Evolutionary conservation across 2,329 filamentous ascomycete genomes (phyloP).

Genomic region (Cladophialophora immunda): DNA sequence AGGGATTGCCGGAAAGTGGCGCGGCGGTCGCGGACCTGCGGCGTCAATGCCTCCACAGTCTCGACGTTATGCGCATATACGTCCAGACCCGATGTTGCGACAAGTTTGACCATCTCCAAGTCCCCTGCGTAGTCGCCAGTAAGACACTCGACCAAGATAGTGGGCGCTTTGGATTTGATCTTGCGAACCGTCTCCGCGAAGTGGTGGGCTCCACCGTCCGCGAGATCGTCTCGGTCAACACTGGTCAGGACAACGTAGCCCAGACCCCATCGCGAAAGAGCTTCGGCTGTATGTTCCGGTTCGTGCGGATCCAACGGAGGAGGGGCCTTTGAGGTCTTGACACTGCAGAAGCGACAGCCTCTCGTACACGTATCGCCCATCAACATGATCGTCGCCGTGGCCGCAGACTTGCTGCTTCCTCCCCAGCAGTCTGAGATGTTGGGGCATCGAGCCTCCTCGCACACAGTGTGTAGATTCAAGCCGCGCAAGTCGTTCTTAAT

Average conservation of each 20-base stretch:
- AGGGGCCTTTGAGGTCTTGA: constrained; percentile 82
- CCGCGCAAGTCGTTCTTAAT: constrained; percentile 94
- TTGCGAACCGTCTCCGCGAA: constrained; percentile 93
- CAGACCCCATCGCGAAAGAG: constrained; percentile 88
- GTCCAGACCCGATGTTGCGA: constrained; percentile 88
- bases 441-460: constrained; percentile 95
- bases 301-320: constrained; percentile 93
- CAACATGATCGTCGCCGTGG: constrained; percentile 98
- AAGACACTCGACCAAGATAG: constrained; percentile 56
- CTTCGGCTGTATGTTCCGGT: constrained; percentile 95
- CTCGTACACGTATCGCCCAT: constrained; percentile 99
- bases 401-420: constrained; percentile 83
- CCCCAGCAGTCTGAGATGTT: constrained; percentile 99
- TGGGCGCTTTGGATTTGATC: constrained; percentile 79
- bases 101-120: constrained; percentile 82
- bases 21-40: constrained; percentile 85
- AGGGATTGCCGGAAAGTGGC: constrained; percentile 90
- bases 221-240: constrained; percentile 92
- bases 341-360: constrained; percentile 95
- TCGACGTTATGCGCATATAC: constrained; percentile 98
- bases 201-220: constrained; percentile 86
- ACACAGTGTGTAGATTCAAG: constrained; percentile 90
- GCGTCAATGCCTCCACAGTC: constrained; percentile 89
- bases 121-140: constrained; percentile 87
- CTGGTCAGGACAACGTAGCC: constrained; percentile 95